Conservation (phyloP, 345 rosid genomes). For the Lepidium didymum region DNA sequence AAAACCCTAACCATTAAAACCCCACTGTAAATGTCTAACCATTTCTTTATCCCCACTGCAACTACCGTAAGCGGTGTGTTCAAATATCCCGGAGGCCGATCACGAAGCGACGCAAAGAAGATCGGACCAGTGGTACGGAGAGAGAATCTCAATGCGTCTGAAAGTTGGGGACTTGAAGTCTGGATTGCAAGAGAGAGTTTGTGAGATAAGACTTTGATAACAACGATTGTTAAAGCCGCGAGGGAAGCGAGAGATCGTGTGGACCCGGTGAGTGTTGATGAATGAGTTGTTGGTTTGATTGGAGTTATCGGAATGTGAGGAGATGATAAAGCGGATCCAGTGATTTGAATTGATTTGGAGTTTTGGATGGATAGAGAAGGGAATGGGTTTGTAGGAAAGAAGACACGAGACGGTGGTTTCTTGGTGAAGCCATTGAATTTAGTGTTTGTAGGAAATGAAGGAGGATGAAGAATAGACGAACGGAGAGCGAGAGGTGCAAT, state of each 20-base stretch:
- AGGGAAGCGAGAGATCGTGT: no score
- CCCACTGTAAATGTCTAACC: conserved; percentile 86
- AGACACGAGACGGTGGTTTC: background rate
- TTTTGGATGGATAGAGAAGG: no score
- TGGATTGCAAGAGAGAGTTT: no score
- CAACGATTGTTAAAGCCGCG: no score
- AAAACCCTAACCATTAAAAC: conserved; percentile 91
- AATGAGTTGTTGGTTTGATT: no score
- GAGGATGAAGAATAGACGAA: background rate
- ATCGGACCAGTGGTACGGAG: conserved; percentile 34
- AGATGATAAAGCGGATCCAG: no score
- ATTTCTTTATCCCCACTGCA: conserved; percentile 73
- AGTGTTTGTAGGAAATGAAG: background rate
- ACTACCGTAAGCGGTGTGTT: conserved; percentile 80
- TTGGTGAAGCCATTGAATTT: conserved; percentile 7
- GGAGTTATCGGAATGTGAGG: no score
- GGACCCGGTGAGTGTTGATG: no score
- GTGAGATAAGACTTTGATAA: no score
- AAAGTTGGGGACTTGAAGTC: background rate
- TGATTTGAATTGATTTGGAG: no score
- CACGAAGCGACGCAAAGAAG: conserved; percentile 58
- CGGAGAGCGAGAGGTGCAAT: background rate
- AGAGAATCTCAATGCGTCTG: background rate
- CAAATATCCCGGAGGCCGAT: conserved; percentile 44
- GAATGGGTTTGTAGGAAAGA: background rate